Conservation (phyloP, 805 yeast species). For the Lipomyces starkeyi region DNA sequence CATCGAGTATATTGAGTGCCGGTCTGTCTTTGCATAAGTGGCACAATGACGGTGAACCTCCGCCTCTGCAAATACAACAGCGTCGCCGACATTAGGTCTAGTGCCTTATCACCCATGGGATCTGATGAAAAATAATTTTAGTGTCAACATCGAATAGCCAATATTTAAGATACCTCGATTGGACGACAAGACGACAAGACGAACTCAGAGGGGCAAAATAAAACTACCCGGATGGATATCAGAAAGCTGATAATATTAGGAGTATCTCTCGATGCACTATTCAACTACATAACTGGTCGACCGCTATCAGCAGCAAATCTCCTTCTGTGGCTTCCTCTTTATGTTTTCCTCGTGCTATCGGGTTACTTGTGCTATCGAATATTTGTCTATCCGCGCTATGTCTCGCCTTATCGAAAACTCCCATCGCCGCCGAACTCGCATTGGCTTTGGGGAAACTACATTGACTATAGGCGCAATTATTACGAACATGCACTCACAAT, state of each 20-base stretch:
- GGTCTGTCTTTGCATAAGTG: too few relatives aligned
- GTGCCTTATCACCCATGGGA: too few relatives aligned
- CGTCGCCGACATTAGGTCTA: too few relatives aligned
- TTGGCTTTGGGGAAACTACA: constrained; percentile 23
- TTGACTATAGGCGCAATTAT: constrained; percentile 14
- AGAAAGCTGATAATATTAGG: background rate
- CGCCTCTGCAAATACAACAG: too few relatives aligned
- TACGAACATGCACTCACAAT: constrained; percentile 17
- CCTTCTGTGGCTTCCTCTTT: background rate
- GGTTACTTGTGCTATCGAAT: constrained; percentile 12
- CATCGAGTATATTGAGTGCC: too few relatives aligned
- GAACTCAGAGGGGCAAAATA: too few relatives aligned
- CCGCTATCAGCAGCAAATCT: background rate
- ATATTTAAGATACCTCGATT: too few relatives aligned
- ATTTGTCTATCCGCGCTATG: constrained; percentile 22
- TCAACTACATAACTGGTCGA: background rate
- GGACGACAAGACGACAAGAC: too few relatives aligned
- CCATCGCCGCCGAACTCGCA: constrained; percentile 23
- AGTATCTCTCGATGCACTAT: background rate
- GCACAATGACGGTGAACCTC: too few relatives aligned
- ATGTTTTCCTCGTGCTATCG: background rate
- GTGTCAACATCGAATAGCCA: too few relatives aligned
- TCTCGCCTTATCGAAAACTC: constrained; percentile 20
- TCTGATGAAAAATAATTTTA: too few relatives aligned
- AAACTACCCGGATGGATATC: too few relatives aligned